Base-by-base conservation (phyloP, 768 basidiomycete species). In the Trametes coccinea region DNA sequence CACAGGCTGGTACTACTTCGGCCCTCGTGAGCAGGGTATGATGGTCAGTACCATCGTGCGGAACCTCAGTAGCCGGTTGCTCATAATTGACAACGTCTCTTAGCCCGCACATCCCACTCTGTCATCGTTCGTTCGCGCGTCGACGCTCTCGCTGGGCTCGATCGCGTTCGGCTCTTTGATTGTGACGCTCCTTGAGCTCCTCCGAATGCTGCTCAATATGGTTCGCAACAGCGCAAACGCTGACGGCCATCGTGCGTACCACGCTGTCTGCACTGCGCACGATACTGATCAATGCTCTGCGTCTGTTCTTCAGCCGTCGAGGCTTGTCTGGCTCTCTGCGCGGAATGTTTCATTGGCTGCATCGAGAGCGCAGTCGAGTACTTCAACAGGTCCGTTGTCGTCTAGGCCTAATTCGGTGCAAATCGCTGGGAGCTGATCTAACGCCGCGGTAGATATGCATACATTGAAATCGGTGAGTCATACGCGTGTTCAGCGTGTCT, bases 131-230 rank as follows among this genome's bases (percentile, higher is more conserved):
- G 81, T 82, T 22, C 84, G 92, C 31, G 89, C 90, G 27, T 89
- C 87, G 4, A 92, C 90, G 0, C 73, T 87, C 30, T 93, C 91
- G 0, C 80, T 95, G 34, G 93, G 91, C 7, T 92, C 89, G 2
- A 90, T 93, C 64, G 90, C 91, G 0, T 93, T 95, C 70, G 91
- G 91, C 13, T 89, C 87, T 13, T 76, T 94, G 66, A 89, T 93
- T 59, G 92, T 94, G 31, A 91, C 93, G 0, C 71, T 93, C 34
- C 74, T 94, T 44, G 92, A 93, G 62, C 70, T 92, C 14, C 60
- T 92, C 44, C 76, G 83, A 50, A 74, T 91, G 68, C 67, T 92
- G 45, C 71, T 93, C 30, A 81, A 82, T 52, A 76, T 81, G 37
- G 78, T 78, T n/a, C 75, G 82, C 62, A 80, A 87, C 65, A 84